Base-by-base conservation (phyloP, 306 rosid genomes). In the Casuarina equisetifolia region DNA sequence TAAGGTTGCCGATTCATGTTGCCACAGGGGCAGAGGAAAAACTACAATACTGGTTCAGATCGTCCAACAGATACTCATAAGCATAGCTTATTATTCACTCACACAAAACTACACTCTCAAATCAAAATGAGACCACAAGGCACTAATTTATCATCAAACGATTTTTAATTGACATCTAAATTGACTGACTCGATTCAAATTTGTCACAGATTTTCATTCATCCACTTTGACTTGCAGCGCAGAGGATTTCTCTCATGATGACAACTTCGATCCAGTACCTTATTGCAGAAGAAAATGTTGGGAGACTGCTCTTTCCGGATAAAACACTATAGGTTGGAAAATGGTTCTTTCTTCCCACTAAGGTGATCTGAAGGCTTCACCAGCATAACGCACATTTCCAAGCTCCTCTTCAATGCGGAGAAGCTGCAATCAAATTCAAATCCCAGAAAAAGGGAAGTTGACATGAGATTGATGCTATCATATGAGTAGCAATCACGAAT, bases 401-500 rank as follows among this genome's bases (percentile, higher is more conserved):
- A 92, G 91, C 76, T 96, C 99, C 88, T 95, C 97, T 83, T 96
- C 99, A 74, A 96, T 92, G 69, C 98, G 98, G 84, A 96, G 91
- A 79, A 92, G 99, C 98, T 96, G 96, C 78, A 86, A 88, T 12
- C 74, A 78, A 74, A 75, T 62, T 72, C 19, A 75, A 81, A 5
- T 53, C 17, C 36, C 70, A 58, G 78, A 63, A 39, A 44, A 63
- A 59, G 10, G 49, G 54, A 42, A 86, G 32, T 5, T 42, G 9
- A 46, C 9, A 46, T 68, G 75, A 76, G 72, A 52, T 40, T 79
- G 8, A 74, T 16, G 55, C 9, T 62, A 78, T 63, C 9, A 70
- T 13, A 59, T 59, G 70, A 58, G 16, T 54, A 70, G 5, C 73
- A 79, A 44, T 69, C 39, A 54, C 50, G 67, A 1, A 63, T 69